A percentile compares a stretch with the other conserved stretches of the same genome.
Conservation (phyloP, 2,329 filamentous ascomycete genomes). For the Xylaria sp. region DNA sequence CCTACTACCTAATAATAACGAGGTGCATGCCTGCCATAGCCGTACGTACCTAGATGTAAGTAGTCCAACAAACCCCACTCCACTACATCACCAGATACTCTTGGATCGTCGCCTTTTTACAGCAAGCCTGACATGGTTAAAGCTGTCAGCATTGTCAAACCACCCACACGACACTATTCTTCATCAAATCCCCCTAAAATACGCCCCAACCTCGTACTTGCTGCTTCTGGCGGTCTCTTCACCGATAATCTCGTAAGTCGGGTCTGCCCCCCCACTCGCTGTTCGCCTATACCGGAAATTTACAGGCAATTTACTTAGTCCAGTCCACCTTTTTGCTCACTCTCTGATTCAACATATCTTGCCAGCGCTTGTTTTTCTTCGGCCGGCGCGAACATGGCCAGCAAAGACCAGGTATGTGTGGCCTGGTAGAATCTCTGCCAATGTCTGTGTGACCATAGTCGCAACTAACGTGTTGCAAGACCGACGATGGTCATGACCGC, state of each 20-base stretch:
- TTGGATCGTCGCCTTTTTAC: constrained; percentile 25
- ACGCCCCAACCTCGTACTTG: constrained; percentile 7
- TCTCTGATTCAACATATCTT: constrained; percentile 9
- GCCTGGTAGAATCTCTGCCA: not conserved
- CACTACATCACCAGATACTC: constrained; percentile 25
- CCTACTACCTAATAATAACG: constrained; percentile 12
- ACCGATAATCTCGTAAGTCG: constrained; percentile 11
- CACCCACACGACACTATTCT: constrained; percentile 23
- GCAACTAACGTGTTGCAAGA: constrained; percentile 40
- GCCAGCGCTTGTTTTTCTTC: constrained; percentile 13
- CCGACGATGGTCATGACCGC: constrained; percentile 53
- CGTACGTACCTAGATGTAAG: constrained; percentile 12
- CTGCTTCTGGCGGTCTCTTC: constrained; percentile 5
- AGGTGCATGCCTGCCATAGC: constrained; percentile 8
- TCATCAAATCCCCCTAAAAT: constrained; percentile 15
- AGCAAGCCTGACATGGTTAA: constrained; percentile 26
- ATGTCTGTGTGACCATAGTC: not conserved
- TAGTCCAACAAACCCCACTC: constrained; percentile 24
- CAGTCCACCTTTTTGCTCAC: constrained; percentile 3
- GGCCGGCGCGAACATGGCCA: constrained; percentile 31
- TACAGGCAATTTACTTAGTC: constrained; percentile 5
- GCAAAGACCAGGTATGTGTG: constrained; percentile 39
- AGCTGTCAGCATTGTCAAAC: constrained; percentile 24
- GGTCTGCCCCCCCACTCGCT: constrained; percentile 2
- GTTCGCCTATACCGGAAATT: not conserved